Evolutionary conservation across 1,139 yeast genomes (phyloP).

Genomic region (Zygosaccharomyces pseudobailii): DNA sequence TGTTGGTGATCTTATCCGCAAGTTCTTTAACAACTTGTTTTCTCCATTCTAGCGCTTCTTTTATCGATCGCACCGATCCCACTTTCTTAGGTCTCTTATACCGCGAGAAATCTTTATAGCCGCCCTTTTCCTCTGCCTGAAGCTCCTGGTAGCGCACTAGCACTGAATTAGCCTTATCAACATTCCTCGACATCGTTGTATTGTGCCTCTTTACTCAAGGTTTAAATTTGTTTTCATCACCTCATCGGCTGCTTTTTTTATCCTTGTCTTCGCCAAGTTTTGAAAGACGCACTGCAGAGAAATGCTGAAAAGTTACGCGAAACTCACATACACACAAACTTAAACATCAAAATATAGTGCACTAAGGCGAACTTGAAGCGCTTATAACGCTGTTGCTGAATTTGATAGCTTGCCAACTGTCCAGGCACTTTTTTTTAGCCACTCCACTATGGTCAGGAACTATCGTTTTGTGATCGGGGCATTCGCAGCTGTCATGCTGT

Average conservation of each 20-base stretch:
- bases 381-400: not conserved
- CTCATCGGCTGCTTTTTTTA: not conserved
- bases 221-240: not conserved
- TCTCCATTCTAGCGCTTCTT: constrained; percentile 78
- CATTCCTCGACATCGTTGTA: constrained; percentile 62
- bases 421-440: not conserved
- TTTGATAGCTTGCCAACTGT: not conserved
- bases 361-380: not conserved
- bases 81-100: constrained; percentile 59
- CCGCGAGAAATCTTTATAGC: constrained; percentile 53
- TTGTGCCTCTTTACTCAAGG: not conserved
- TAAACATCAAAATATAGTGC: not conserved
- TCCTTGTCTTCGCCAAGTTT: not conserved
- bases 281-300: not conserved
- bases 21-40: constrained; percentile 61
- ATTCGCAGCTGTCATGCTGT: constrained; percentile 31
- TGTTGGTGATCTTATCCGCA: constrained; percentile 52
- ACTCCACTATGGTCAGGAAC: constrained; percentile 19
- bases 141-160: constrained; percentile 61
- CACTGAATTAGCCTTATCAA: constrained; percentile 70
- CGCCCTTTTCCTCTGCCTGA: constrained; percentile 54
- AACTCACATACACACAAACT: not conserved
- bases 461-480: constrained; percentile 34
- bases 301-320: not conserved
- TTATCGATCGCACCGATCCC: constrained; percentile 48